Conservation (phyloP, 768 basidiomycete species). For the Sporobolomyces phaffii region DNA sequence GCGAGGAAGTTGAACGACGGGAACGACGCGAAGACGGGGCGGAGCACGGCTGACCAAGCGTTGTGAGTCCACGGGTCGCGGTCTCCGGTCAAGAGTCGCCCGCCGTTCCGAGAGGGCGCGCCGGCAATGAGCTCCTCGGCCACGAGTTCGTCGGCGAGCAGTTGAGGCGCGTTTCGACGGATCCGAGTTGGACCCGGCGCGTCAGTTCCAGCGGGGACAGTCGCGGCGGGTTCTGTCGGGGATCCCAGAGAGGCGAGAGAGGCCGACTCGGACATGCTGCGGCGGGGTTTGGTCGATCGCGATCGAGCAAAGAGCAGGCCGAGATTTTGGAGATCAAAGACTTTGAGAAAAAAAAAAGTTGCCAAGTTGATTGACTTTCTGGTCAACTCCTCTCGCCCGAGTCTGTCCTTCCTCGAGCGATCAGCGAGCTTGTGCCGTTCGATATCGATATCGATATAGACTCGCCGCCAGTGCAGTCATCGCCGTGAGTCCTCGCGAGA, state of each 20-base stretch:
- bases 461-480: too few relatives aligned
- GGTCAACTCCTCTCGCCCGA: too few relatives aligned
- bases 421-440: too few relatives aligned
- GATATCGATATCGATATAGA: too few relatives aligned
- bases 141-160: conserved; percentile 28
- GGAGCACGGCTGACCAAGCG: conserved; percentile 53
- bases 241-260: not conserved
- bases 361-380: too few relatives aligned
- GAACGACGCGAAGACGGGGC: conserved; percentile 55
- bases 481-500: too few relatives aligned
- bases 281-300: too few relatives aligned
- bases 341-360: too few relatives aligned
- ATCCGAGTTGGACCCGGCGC: not conserved
- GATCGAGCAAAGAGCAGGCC: too few relatives aligned
- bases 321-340: too few relatives aligned
- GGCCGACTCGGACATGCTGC: too few relatives aligned
- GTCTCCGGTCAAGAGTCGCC: conserved; percentile 45
- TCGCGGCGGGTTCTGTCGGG: not conserved
- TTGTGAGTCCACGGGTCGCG: conserved; percentile 77
- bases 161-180: conserved; percentile 18
- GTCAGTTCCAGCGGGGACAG: not conserved
- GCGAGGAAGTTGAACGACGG: conserved; percentile 66
- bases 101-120: conserved; percentile 31
- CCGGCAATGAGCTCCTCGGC: conserved; percentile 23
- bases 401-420: too few relatives aligned